phyloP scores from a whole-genome alignment of 1,284 basidiomycete species.

The Sporisorium scitamineum region DNA sequence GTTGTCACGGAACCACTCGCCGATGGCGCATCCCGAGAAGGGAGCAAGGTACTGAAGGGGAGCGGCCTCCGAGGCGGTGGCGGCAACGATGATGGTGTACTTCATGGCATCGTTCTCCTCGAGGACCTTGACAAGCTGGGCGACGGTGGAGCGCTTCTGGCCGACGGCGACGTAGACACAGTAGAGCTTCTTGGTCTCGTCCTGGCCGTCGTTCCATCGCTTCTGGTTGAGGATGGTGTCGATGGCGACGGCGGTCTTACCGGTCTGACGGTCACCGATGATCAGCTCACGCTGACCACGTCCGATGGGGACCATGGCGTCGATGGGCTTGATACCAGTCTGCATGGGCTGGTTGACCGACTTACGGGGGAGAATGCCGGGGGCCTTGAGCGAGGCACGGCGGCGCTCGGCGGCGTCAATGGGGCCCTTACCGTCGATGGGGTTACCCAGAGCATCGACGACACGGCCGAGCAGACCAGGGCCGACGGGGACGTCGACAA shows the following conservation, averaged over 20 bases:
- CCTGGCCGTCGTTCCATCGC: slow-evolving; percentile 97
- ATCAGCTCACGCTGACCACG: slow-evolving; percentile 99
- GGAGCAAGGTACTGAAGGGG: slow-evolving; percentile 98
- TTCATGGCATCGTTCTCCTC: slow-evolving; percentile 99
- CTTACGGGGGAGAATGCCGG: slow-evolving; percentile 97
- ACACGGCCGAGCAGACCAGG: slow-evolving; percentile 96
- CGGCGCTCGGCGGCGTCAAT: slow-evolving; percentile 92
- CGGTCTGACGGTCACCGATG: slow-evolving; percentile 99
- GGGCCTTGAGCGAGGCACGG: slow-evolving; percentile 97
- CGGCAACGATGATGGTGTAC: slow-evolving; percentile 98
- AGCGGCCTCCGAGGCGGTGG: slow-evolving; percentile 98
- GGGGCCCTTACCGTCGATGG: slow-evolving; percentile 98
- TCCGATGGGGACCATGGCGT: slow-evolving; percentile 99
- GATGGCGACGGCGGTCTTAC: slow-evolving; percentile 98
- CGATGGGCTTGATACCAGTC: slow-evolving; percentile 99
- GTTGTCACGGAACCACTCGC: slow-evolving; percentile 99
- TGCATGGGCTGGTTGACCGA: slow-evolving; percentile 99
- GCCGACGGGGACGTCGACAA: slow-evolving; percentile 99
- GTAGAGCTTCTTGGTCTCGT: slow-evolving; percentile 98
- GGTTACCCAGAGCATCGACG: slow-evolving; percentile 98
- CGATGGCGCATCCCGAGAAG: slow-evolving; percentile 99
- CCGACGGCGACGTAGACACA: slow-evolving; percentile 99
- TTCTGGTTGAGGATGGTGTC: slow-evolving; percentile 99
- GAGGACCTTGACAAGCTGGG: slow-evolving; percentile 98
- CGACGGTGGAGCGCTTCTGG: slow-evolving; percentile 99